Evolutionary conservation across 495 filamentous ascomycete species (phyloP).

Genomic region (Xylaria telfairii): DNA sequence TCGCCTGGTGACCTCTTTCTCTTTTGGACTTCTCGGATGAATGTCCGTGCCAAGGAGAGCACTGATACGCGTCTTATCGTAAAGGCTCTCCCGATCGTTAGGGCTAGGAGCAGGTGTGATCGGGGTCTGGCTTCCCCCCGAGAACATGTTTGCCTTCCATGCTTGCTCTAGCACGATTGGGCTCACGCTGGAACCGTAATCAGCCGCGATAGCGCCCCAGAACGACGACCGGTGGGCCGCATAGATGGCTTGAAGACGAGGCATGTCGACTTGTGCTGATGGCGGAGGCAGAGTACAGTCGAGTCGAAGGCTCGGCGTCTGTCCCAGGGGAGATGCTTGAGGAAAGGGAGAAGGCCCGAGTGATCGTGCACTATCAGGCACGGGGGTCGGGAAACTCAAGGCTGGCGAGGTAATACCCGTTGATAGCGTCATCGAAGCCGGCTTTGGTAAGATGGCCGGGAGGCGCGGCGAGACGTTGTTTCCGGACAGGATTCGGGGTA

Average conservation of each 20-base stretch:
- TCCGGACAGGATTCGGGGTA: slow-evolving; percentile 51
- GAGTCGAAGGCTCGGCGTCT: slow-evolving; percentile 50
- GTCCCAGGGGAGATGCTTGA: slow-evolving; percentile 28
- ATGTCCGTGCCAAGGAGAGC: slow-evolving; percentile 61
- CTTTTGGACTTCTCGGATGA: slow-evolving; percentile 58
- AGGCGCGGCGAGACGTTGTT: slow-evolving; percentile 50
- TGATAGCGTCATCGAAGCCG: slow-evolving; percentile 54
- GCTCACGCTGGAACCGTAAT: slow-evolving; percentile 70
- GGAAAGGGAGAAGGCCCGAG: slow-evolving; percentile 36
- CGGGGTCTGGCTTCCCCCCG: slow-evolving; percentile 44
- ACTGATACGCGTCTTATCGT: slow-evolving; percentile 61
- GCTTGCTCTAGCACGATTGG: slow-evolving; percentile 70
- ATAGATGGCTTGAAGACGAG: slow-evolving; percentile 71
- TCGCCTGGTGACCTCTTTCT: slow-evolving; percentile 58
- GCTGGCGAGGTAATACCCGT: slow-evolving; percentile 41
- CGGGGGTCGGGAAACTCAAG: slow-evolving; percentile 43
- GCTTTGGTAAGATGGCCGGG: slow-evolving; percentile 67
- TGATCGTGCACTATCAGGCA: slow-evolving; percentile 39
- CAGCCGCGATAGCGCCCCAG: slow-evolving; percentile 72
- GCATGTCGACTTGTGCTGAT: slow-evolving; percentile 63
- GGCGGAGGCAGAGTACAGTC: slow-evolving; percentile 54
- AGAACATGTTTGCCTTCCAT: slow-evolving; percentile 60
- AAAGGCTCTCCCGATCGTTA: slow-evolving; percentile 45
- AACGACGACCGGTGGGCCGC: slow-evolving; percentile 71
- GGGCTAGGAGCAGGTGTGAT: slow-evolving; percentile 55